Evolutionary conservation across 1,284 basidiomycete species (phyloP).

Genomic region (Grifola frondosa): DNA sequence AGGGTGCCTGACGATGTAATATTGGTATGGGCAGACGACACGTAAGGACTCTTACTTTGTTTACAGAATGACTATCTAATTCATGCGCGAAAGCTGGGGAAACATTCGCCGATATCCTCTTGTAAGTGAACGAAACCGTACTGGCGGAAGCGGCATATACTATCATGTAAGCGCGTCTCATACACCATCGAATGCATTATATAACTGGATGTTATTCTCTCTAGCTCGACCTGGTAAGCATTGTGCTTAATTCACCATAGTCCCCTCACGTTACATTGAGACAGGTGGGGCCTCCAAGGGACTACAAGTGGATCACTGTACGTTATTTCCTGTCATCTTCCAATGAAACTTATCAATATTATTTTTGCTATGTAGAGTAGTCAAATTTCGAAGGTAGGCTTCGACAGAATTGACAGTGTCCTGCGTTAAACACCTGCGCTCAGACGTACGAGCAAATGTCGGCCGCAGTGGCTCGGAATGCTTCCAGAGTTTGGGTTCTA

Average conservation of each 20-base stretch:
- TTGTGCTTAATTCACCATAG: too few relatives aligned
- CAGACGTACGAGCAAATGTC: constrained; percentile 64
- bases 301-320: constrained; percentile 64
- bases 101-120: constrained; percentile 59
- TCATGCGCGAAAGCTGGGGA: constrained; percentile 44
- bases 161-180: constrained; percentile 62
- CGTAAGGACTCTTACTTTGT: constrained; percentile 37
- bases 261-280: too few relatives aligned
- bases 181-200: too few relatives aligned
- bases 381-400: constrained; percentile 30
- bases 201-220: too few relatives aligned
- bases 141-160: constrained; percentile 68
- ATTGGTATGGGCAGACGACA: constrained; percentile 62
- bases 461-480: constrained; percentile 55
- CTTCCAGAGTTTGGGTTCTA: constrained; percentile 56
- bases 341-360: background rate
- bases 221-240: too few relatives aligned
- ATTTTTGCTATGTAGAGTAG: constrained; percentile 15
- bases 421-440: background rate
- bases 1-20: constrained; percentile 55
- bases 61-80: background rate
- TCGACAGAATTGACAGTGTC: background rate
- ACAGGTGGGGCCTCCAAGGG: constrained; percentile 55
- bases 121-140: constrained; percentile 49
- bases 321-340: constrained; percentile 13